Evolutionary conservation across 1,139 yeast species (phyloP).

Genomic region (Nakaseomyces sp.): DNA sequence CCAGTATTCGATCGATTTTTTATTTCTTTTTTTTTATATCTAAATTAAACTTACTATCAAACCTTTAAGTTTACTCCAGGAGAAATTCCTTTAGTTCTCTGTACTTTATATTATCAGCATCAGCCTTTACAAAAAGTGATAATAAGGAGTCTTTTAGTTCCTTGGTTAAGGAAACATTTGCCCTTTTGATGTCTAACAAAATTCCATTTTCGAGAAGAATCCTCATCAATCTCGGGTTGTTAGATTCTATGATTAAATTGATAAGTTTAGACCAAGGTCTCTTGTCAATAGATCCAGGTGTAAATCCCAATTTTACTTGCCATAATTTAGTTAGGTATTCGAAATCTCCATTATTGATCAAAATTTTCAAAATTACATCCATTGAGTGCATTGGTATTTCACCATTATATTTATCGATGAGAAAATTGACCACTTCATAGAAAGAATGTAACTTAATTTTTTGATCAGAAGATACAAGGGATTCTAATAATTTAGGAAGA

Average conservation of each 20-base stretch:
- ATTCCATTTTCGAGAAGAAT: conserved; percentile 21
- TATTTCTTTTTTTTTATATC: too few relatives aligned
- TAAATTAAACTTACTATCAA: too few relatives aligned
- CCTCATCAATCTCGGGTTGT: conserved; percentile 12
- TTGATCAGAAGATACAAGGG: conserved; percentile 14
- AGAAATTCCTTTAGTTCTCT: neutral
- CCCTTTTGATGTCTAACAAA: conserved; percentile 23
- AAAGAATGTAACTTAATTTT: conserved; percentile 14
- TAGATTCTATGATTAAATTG: conserved; percentile 13
- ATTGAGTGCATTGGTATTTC: conserved; percentile 11
- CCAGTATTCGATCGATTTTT: neutral
- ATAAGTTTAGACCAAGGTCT: conserved; percentile 26
- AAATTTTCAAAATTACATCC: conserved; percentile 13
- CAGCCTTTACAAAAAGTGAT: conserved; percentile 9
- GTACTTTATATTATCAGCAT: conserved; percentile 8
- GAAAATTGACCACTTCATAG: conserved; percentile 16
- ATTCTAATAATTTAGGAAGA: conserved; percentile 16
- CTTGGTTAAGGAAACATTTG: conserved; percentile 16
- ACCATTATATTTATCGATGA: conserved; percentile 11
- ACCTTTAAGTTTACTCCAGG: neutral
- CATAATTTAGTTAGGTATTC: conserved; percentile 19
- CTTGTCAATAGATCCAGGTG: conserved; percentile 14
- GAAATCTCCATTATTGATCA: conserved; percentile 19
- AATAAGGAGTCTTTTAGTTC: conserved; percentile 12
- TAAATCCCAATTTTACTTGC: conserved; percentile 13